A percentile compares a stretch with the other conserved stretches of the same genome.
Evolutionary conservation across 371 early-diverging fungal species (phyloP).

Genomic region (Sporodiniella umbellata): DNA sequence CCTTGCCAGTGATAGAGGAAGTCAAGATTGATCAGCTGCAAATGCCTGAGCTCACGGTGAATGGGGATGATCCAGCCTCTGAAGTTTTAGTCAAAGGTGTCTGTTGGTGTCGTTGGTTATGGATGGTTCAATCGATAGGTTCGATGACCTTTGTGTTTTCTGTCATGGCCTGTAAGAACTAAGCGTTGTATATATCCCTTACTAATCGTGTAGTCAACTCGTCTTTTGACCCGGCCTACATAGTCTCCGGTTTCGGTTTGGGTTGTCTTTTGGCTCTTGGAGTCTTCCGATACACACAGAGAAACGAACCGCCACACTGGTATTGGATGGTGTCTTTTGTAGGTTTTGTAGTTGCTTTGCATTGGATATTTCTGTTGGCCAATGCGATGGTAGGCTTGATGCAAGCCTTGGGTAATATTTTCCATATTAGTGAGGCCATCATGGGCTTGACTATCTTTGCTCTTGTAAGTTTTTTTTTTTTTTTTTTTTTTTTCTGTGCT

Average conservation of each 20-base stretch:
- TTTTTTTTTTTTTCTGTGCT: not conserved
- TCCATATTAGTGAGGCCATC: conserved; percentile 75
- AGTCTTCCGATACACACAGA: conserved; percentile 20
- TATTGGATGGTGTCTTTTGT: conserved; percentile 54
- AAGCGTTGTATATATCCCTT: conserved; percentile 7
- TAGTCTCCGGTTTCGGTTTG: conserved; percentile 18
- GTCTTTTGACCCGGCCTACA: conserved; percentile 6
- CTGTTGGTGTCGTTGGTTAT: conserved; percentile 45
- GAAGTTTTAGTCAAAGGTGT: conserved; percentile 10
- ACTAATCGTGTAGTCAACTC: conserved; percentile 13
- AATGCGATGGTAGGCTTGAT: conserved; percentile 80
- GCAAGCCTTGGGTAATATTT: conserved; percentile 72
- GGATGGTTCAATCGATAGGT: conserved; percentile 35
- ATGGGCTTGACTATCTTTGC: conserved; percentile 85
- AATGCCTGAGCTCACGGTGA: too few relatives aligned
- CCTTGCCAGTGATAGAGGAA: conserved; percentile 59
- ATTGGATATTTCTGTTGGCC: conserved; percentile 79
- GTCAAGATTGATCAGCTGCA: conserved; percentile 39
- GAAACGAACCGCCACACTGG: conserved; percentile 33
- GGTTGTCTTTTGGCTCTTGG: conserved; percentile 24
- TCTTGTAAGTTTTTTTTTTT: conserved; percentile 39
- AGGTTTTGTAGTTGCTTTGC: conserved; percentile 70
- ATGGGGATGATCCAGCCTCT: not conserved
- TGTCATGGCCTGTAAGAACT: conserved; percentile 38
- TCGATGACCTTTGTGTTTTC: conserved; percentile 37